Percentiles rank a stretch among this genome's conserved stretches.
phyloP scores from a whole-genome alignment of 352 stramenopile species.

The Thalassiosira exigua region DNA sequence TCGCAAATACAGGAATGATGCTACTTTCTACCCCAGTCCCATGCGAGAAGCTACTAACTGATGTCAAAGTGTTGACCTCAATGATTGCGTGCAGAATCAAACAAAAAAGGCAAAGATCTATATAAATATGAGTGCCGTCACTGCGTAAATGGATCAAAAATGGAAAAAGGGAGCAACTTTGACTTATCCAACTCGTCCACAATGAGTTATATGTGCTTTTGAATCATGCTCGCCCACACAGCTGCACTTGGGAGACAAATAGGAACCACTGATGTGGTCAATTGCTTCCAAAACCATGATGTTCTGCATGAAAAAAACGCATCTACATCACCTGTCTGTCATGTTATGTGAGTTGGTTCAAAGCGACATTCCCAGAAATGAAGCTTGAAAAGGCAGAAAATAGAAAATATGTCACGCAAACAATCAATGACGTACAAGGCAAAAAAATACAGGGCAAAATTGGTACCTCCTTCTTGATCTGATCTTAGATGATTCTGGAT shows the following conservation, averaged over 20 bases:
- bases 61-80: slow-evolving; percentile 8
- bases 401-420: slow-evolving; percentile 6
- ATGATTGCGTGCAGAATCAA: slow-evolving; percentile 32
- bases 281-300: slow-evolving; percentile 24
- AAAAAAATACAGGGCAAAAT: background rate
- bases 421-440: too few species aligned
- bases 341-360: slow-evolving; percentile 11
- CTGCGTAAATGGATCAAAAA: too few species aligned
- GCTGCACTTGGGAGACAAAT: too few species aligned
- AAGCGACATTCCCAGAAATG: slow-evolving; percentile 5
- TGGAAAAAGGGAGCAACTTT: slow-evolving; percentile 23
- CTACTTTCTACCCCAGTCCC: too few species aligned
- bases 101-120: slow-evolving; percentile 23
- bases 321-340: slow-evolving; percentile 1
- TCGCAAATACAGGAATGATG: too few species aligned
- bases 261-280: slow-evolving; percentile 1
- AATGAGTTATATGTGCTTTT: background rate
- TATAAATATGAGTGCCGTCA: too few species aligned
- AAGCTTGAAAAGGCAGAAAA: background rate
- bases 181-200: slow-evolving; percentile 37
- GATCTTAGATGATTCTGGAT: slow-evolving; percentile 13
- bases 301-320: slow-evolving; percentile 3
- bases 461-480: slow-evolving; percentile 13
- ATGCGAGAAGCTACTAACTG: too few species aligned
- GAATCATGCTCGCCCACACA: too few species aligned